A percentile compares a stretch with the other conserved stretches of the same genome.
Conservation (phyloP, 2,329 filamentous ascomycete genomes). For the Colletotrichum tamarilloi region DNA sequence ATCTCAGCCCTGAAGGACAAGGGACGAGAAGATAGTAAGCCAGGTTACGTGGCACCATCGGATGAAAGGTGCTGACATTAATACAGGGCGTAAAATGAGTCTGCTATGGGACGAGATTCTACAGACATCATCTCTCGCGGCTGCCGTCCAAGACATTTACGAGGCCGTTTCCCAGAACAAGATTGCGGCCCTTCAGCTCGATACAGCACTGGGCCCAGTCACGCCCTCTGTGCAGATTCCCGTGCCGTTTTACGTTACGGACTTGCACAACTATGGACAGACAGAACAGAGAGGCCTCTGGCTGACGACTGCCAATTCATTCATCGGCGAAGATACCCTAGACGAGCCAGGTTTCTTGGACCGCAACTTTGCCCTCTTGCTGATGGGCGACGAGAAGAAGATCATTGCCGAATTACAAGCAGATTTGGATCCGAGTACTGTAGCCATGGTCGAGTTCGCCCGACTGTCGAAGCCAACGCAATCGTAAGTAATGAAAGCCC, state of each 20-base stretch:
- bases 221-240: slow-evolving; percentile 74
- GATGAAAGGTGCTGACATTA: slow-evolving; percentile 26
- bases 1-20: slow-evolving; percentile 86
- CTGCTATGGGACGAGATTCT: slow-evolving; percentile 78
- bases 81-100: slow-evolving; percentile 68
- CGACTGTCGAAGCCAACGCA: slow-evolving; percentile 77
- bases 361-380: slow-evolving; percentile 86
- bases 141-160: slow-evolving; percentile 85
- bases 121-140: slow-evolving; percentile 80
- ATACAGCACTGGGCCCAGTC: slow-evolving; percentile 67
- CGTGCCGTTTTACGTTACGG: slow-evolving; percentile 75
- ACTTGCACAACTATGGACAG: slow-evolving; percentile 76
- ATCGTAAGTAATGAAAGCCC: slow-evolving; percentile 58
- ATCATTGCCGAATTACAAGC: slow-evolving; percentile 79
- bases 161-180: slow-evolving; percentile 84
- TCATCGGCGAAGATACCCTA: slow-evolving; percentile 74
- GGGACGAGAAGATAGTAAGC: slow-evolving; percentile 73
- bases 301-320: slow-evolving; percentile 87
- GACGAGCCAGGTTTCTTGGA: slow-evolving; percentile 78
- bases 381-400: slow-evolving; percentile 84
- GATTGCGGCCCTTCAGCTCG: slow-evolving; percentile 86
- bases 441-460: slow-evolving; percentile 84
- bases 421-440: slow-evolving; percentile 80
- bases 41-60: neutral
- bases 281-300: slow-evolving; percentile 80